These are phyloP conservation scores for Prototheca cutis DNA, from an alignment of 163 green algal genomes.

Conservation along the genomic window DNA sequence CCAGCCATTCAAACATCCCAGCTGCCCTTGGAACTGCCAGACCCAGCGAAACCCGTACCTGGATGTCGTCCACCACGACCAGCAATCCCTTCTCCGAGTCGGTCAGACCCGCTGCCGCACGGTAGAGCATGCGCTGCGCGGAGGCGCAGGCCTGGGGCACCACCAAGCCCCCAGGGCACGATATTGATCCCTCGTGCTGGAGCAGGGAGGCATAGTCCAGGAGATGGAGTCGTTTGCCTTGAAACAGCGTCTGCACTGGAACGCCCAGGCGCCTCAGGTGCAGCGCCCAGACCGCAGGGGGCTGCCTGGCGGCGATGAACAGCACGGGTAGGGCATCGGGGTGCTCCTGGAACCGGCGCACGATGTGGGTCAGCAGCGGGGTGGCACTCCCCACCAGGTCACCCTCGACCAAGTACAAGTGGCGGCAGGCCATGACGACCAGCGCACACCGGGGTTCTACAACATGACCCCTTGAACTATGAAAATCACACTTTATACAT, in stretches of 20 bases:
- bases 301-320: neutral
- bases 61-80: neutral
- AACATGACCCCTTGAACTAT: too few relatives aligned
- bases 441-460: too few relatives aligned
- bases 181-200: too few relatives aligned
- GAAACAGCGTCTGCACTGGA: neutral
- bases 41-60: too few relatives aligned
- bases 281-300: neutral
- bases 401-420: neutral
- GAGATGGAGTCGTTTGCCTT: neutral
- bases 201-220: neutral
- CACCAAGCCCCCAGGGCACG: too few relatives aligned
- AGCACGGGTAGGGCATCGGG: neutral
- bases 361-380: neutral
- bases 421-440: neutral
- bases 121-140: too few relatives aligned
- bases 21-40: too few relatives aligned
- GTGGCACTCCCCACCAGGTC: neutral
- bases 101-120: too few relatives aligned
- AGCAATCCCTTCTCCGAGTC: too few relatives aligned
- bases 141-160: too few relatives aligned
- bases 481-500: too few relatives aligned
- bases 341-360: neutral
- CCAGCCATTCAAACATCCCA: too few relatives aligned
- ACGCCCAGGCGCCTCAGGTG: neutral